Base-by-base conservation (phyloP, 2,329 filamentous ascomycete species). In the Trichoderma gracile region DNA sequence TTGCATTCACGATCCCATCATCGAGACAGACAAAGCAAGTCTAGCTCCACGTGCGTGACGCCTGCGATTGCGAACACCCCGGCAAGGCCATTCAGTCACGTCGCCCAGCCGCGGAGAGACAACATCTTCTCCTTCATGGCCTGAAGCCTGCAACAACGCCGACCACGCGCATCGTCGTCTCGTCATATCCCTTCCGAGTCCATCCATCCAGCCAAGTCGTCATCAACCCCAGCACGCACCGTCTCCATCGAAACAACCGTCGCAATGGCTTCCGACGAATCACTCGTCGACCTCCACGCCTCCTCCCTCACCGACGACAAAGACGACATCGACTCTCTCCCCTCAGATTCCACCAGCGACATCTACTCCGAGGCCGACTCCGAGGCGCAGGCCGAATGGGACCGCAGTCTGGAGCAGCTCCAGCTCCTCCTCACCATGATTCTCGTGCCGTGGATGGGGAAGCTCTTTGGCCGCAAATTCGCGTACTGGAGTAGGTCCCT, bases 391-490 rank as follows among this genome's bases (percentile, higher is more conserved):
- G 86, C 86, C 67, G 94, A 99, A 79, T 99, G 95, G 95, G 90
- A 94, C 72, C 91, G 93, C 72, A 96, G 91, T 72, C 80, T 99
- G 68, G 92, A 97, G 77, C 95, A 99, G 79, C 79, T 99, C 66
- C 93, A 99, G 80, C 82, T 98, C 69, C 82, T 99, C 69, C 78
- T 98, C 74, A 96, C 91, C 21, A 96, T 99, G 92, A 90, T 98
- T 55, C 78, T 98, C 70, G 89, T 99, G 57, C 95, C 95, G 3
- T 97, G 96, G 77, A 81, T 92, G 70, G 95, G 95, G 65, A 99
- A 98, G 79, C 98, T 93, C 79, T 87, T 97, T 76, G 95, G 95
- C 52, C 86, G 95, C 76, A 96, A 92, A 78, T 96, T 93, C 80
- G 94, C 94, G 66, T 97, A 96, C 75, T 97, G 93, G 92, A 92